Conservation (phyloP, 164 flowering plant species). For the Vitis rupestris region DNA sequence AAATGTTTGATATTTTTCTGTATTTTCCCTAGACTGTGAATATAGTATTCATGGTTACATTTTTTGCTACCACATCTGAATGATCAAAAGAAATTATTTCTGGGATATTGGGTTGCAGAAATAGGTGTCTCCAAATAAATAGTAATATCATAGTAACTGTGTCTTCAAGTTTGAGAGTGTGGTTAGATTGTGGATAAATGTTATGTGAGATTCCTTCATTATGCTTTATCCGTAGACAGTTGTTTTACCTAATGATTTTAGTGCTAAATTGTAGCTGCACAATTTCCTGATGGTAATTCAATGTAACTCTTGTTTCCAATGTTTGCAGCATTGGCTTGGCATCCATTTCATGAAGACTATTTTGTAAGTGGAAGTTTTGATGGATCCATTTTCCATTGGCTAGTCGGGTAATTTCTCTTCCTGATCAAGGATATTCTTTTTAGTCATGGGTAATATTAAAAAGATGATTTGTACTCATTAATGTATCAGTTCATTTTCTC, state of each 20-base stretch:
- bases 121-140: background rate
- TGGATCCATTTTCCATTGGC: constrained; percentile 98
- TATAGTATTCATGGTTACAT: background rate
- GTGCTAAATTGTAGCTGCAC: background rate
- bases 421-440: background rate
- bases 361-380: constrained; percentile 98
- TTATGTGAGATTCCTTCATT: background rate
- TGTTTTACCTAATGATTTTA: background rate
- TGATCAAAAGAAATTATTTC: background rate
- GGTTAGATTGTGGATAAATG: too few species aligned
- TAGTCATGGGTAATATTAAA: background rate
- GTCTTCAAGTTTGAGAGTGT: too few species aligned
- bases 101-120: background rate
- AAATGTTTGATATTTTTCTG: background rate
- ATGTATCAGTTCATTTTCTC: background rate
- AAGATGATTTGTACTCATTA: background rate
- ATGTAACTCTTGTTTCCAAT: background rate
- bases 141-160: too few species aligned
- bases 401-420: constrained; percentile 74
- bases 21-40: background rate
- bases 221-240: background rate
- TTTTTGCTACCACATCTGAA: background rate
- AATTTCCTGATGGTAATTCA: too few species aligned
- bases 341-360: constrained; percentile 98
- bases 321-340: constrained; percentile 93